Conservation (phyloP, 768 basidiomycete genomes). For the Cantharellus cinnabarinus region DNA sequence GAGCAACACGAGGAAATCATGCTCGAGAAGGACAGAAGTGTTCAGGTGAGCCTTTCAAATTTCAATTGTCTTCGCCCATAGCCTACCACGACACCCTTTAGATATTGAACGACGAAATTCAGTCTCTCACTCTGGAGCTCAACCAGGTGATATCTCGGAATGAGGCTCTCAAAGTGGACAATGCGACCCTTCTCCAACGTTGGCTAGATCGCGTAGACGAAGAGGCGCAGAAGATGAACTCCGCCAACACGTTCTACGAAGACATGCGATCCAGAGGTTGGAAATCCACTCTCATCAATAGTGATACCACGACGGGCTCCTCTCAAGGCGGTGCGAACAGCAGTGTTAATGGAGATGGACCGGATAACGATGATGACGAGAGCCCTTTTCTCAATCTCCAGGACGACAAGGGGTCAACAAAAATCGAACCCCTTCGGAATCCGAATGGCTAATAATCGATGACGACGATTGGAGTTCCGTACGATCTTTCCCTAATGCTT, state of each 20-base stretch:
- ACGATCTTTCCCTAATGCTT: too few relatives aligned
- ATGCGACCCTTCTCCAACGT: constrained; percentile 82
- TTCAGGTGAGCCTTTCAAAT: constrained; percentile 37
- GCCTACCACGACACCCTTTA: constrained; percentile 16
- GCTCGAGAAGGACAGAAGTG: constrained; percentile 71
- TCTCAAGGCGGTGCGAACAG: constrained; percentile 42
- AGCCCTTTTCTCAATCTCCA: constrained; percentile 26
- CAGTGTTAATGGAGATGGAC: constrained; percentile 29
- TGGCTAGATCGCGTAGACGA: constrained; percentile 92
- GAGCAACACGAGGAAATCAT: constrained; percentile 70
- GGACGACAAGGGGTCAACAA: constrained; percentile 26
- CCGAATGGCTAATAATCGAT: constrained; percentile 77
- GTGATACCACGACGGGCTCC: background rate
- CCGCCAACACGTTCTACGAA: constrained; percentile 74
- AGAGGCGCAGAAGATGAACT: constrained; percentile 90
- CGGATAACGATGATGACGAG: constrained; percentile 6
- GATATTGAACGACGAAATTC: constrained; percentile 91
- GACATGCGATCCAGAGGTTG: constrained; percentile 56
- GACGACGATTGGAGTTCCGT: background rate
- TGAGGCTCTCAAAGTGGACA: constrained; percentile 71
- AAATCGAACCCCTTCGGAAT: constrained; percentile 43
- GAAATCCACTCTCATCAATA: constrained; percentile 10
- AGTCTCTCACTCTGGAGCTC: constrained; percentile 77
- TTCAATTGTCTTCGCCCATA: background rate
- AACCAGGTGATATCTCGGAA: constrained; percentile 78